Percentiles rank a stretch among this genome's conserved stretches.
Evolutionary conservation across 352 stramenopile genomes (phyloP).

Genomic region (Phytophthora europaea): DNA sequence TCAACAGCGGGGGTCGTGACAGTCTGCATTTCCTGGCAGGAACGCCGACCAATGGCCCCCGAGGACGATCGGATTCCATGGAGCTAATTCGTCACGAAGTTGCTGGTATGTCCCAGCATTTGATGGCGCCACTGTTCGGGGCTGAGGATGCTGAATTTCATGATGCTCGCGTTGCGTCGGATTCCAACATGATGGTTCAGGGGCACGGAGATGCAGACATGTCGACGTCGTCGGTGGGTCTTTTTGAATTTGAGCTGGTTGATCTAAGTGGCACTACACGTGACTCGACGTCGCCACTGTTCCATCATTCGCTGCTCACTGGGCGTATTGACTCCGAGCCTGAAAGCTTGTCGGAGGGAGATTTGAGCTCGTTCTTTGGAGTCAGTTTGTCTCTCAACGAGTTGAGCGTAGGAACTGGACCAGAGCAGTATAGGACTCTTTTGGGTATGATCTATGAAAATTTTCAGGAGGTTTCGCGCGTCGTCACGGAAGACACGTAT

Average conservation of each 20-base stretch:
- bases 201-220: constrained; percentile 54
- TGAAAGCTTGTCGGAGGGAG: constrained; percentile 71
- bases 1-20: constrained; percentile 57
- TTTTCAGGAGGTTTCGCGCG: constrained; percentile 81
- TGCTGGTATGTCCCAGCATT: constrained; percentile 78
- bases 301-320: constrained; percentile 85
- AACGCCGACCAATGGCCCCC: constrained; percentile 37
- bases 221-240: constrained; percentile 61
- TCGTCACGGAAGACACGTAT: constrained; percentile 87
- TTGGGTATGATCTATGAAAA: constrained; percentile 91
- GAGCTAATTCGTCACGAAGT: constrained; percentile 69
- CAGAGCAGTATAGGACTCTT: constrained; percentile 77
- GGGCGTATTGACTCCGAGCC: constrained; percentile 80
- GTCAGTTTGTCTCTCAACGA: constrained; percentile 84
- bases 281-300: constrained; percentile 65
- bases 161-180: constrained; percentile 67
- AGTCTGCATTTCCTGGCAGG: constrained; percentile 67
- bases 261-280: constrained; percentile 81
- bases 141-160: constrained; percentile 89
- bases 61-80: constrained; percentile 54
- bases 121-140: constrained; percentile 80
- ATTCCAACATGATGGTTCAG: constrained; percentile 34
- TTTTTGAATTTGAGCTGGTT: constrained; percentile 90
- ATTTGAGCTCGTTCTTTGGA: constrained; percentile 71
- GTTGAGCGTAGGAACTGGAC: constrained; percentile 67